These are phyloP conservation scores for Hirschfeldia incana DNA, from an alignment of 345 rosid species.

Conservation along the genomic window DNA sequence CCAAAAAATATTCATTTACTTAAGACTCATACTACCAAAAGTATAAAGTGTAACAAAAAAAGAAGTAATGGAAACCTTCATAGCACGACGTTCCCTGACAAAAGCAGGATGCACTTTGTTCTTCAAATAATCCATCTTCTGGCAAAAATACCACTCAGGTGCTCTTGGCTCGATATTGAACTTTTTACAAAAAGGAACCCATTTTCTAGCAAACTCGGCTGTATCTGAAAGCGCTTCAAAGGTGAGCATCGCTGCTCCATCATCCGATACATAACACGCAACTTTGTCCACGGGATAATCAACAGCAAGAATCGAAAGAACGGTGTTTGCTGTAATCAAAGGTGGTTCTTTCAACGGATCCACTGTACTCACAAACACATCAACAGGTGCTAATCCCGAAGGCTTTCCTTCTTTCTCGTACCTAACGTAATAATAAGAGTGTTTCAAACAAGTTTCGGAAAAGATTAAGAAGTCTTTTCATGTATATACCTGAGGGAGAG, in stretches of 20 bases:
- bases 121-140: constrained; percentile 88
- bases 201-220: constrained; percentile 88
- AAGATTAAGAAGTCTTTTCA: not conserved
- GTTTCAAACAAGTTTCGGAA: not conserved
- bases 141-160: constrained; percentile 93
- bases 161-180: constrained; percentile 91
- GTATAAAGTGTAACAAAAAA: not conserved
- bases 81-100: constrained; percentile 90
- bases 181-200: constrained; percentile 99
- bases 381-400: constrained; percentile 75
- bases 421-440: constrained; percentile 42
- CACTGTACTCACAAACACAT: constrained; percentile 87
- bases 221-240: constrained; percentile 98
- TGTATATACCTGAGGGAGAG: constrained; percentile 72
- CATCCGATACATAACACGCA: constrained; percentile 94
- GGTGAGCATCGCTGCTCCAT: constrained; percentile 99
- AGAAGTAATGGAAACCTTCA: constrained; percentile 57
- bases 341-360: constrained; percentile 99
- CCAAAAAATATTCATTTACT: not conserved
- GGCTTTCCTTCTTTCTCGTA: constrained; percentile 93
- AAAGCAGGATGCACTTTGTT: constrained; percentile 88
- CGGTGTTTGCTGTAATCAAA: constrained; percentile 91
- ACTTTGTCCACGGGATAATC: constrained; percentile 95
- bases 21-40: not conserved
- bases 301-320: constrained; percentile 90